These are phyloP conservation scores for Cladosporium velox DNA, from an alignment of 2,329 filamentous ascomycete genomes.

Conservation along the genomic window DNA sequence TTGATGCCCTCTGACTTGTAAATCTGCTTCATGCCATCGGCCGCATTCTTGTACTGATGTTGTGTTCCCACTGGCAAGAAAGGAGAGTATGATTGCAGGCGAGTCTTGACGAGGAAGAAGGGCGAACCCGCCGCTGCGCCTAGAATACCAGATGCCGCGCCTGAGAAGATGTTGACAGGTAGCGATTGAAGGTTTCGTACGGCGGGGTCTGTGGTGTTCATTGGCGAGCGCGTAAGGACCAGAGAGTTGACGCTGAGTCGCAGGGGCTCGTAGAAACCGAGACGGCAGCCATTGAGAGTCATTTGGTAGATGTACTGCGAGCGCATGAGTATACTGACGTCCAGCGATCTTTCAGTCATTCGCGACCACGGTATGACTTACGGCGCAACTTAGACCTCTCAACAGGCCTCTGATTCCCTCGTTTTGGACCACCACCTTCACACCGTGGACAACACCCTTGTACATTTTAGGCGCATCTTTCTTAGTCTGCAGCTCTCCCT, in stretches of 20 bases:
- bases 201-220: slow-evolving; percentile 50
- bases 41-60: slow-evolving; percentile 83
- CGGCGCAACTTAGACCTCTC: slow-evolving; percentile 82
- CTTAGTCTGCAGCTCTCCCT: slow-evolving; percentile 90
- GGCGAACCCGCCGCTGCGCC: slow-evolving; percentile 91
- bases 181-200: slow-evolving; percentile 67
- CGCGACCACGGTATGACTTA: slow-evolving; percentile 38
- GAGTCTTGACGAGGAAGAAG: slow-evolving; percentile 97
- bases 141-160: slow-evolving; percentile 83
- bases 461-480: slow-evolving; percentile 85
- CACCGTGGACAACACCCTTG: slow-evolving; percentile 85
- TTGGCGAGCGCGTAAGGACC: slow-evolving; percentile 65
- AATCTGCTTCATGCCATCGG: slow-evolving; percentile 81
- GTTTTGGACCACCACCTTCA: slow-evolving; percentile 85
- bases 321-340: neutral
- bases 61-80: slow-evolving; percentile 96
- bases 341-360: neutral
- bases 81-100: slow-evolving; percentile 89
- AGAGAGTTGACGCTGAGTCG: slow-evolving; percentile 58
- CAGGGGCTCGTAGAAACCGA: slow-evolving; percentile 97
- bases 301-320: slow-evolving; percentile 89
- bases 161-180: slow-evolving; percentile 89
- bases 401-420: slow-evolving; percentile 85
- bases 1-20: slow-evolving; percentile 72
- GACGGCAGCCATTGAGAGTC: slow-evolving; percentile 90